Conservation (phyloP, 768 basidiomycete species). For the Macrolepiota fuliginosa region DNA sequence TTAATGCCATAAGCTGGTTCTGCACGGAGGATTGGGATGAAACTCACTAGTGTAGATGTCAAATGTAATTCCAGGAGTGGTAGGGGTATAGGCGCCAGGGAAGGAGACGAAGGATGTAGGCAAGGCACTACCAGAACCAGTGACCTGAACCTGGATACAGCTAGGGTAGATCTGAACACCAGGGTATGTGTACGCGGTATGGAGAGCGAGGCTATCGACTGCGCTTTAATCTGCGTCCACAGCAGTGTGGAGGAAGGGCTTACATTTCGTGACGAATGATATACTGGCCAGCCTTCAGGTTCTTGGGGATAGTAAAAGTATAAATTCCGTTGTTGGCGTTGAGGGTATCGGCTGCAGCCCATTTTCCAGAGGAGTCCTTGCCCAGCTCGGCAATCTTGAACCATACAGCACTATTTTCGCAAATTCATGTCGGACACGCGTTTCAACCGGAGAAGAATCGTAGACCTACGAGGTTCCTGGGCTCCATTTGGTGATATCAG, state of each 20-base stretch:
- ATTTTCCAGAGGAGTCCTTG: conserved; percentile 37
- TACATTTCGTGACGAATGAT: conserved; percentile 46
- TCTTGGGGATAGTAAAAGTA: conserved; percentile 42
- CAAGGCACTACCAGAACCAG: conserved; percentile 39
- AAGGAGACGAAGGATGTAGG: conserved; percentile 45
- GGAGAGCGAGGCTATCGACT: conserved; percentile 32
- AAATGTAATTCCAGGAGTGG: conserved; percentile 31
- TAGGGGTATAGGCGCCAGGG: conserved; percentile 38
- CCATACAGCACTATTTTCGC: conserved; percentile 37
- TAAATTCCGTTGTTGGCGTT: conserved; percentile 35
- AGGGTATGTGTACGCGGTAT: conserved; percentile 34
- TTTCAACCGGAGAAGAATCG: neutral
- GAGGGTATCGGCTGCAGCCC: conserved; percentile 41
- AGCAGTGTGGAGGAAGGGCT: conserved; percentile 3
- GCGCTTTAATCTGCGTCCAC: neutral
- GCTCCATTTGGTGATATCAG: conserved; percentile 38
- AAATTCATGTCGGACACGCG: neutral
- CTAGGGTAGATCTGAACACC: conserved; percentile 42
- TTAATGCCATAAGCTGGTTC: neutral
- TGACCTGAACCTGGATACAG: conserved; percentile 43
- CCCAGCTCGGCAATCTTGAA: conserved; percentile 46
- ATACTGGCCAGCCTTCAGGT: conserved; percentile 42
- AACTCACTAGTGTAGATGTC: conserved; percentile 32
- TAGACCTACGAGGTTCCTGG: conserved; percentile 32
- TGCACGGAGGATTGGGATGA: neutral